phyloP scores from a whole-genome alignment of 148 eudicot species.

The Diospyros kaki region DNA sequence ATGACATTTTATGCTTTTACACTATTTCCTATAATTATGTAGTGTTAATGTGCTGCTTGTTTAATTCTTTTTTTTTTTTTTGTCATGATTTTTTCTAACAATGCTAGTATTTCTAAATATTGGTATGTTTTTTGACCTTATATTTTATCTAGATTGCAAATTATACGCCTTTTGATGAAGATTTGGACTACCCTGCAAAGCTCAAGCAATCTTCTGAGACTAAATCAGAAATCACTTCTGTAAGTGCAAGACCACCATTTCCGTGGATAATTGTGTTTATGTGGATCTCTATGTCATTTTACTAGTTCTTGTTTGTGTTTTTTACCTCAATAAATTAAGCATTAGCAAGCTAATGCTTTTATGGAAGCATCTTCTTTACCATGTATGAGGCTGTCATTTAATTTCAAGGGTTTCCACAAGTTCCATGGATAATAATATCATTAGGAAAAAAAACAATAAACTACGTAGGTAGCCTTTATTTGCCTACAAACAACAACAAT shows the following conservation, averaged over 20 bases:
- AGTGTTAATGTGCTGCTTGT: not conserved
- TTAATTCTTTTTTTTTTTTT: not conserved
- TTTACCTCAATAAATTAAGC: not conserved
- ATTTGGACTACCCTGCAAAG: slow-evolving; percentile 88
- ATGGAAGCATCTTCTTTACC: not conserved
- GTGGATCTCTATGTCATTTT: not conserved
- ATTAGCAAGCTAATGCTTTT: not conserved
- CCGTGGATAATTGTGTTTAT: not conserved
- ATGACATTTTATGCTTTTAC: not conserved
- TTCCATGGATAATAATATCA: not conserved
- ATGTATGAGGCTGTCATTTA: not conserved
- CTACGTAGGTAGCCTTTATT: not conserved
- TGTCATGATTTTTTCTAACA: slow-evolving; percentile 1
- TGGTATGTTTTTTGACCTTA: slow-evolving; percentile 11
- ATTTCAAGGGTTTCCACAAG: not conserved
- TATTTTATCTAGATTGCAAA: slow-evolving; percentile 68
- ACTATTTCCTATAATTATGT: not conserved
- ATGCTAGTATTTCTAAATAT: not conserved
- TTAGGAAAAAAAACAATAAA: too few relatives aligned
- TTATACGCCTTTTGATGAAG: slow-evolving; percentile 81
- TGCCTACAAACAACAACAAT: not conserved
- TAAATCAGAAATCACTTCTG: slow-evolving; percentile 51
- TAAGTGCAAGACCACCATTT: slow-evolving; percentile 33
- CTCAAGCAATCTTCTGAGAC: slow-evolving; percentile 63
- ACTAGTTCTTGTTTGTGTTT: not conserved